Evolutionary conservation across 257 asterid genomes (phyloP), one percentile per base, ranked within the genome.

Genomic region (Gentiana straminea): DNA sequence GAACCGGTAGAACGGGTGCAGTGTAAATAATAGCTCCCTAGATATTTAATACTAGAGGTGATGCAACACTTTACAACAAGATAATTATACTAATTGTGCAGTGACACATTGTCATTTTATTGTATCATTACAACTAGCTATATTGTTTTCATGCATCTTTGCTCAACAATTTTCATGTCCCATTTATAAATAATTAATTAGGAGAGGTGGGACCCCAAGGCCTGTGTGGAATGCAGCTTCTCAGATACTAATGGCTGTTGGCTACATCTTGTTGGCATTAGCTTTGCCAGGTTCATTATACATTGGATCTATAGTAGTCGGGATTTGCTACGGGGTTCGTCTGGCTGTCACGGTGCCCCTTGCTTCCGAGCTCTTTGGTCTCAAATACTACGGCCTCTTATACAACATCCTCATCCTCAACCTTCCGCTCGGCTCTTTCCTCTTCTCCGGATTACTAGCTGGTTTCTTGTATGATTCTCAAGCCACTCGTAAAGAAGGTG

Each of bases 141-240:
- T 24, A 0, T 24, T 24, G 24, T 24, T 24, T 24, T 24, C 24
- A 24, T 24, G 24, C 24, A 24, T 24, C 24, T 24, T 24, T 24
- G 24, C 24, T 24, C 1, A 24, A 24, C 24, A 0, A 24, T 24
- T 24, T 24, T 24, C 24, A 24, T 13, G 3, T 2, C 43, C 12
- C 46, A 24, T 24, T 24, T 24, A 24, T 24, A 24, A 24, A 24
- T 24, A 24, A 24, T 46, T 46, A 51, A 60, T 41, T 73, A 76
- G 82, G 69, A 72, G 43, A 55, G 71, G 64, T n/a, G 82, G 79
- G 53, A 54, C 73, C 8, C 82, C 82, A 24, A 72, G 82, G 61
- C 82, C 82, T 2, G 37, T 76, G 4, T 72, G 78, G 79, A 76
- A 76, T 44, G 82, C 79, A 8, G 82, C 72, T 24, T 76, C 82